phyloP scores from a whole-genome alignment of 352 stramenopile genomes.

The Phytopythium helicoides region DNA sequence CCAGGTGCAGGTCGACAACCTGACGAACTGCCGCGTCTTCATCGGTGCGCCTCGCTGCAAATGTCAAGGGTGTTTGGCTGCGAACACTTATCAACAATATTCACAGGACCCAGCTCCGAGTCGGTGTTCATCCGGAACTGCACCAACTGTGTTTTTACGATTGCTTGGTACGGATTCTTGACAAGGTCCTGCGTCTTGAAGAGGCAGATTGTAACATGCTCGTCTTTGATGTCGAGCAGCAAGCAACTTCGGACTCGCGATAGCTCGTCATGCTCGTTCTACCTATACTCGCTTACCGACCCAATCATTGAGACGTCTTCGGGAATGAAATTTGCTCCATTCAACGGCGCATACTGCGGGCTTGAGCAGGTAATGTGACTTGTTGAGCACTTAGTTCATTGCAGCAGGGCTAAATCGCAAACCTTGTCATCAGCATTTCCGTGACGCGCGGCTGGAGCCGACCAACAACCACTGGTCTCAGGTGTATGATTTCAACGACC shows the following conservation, averaged over 20 bases:
- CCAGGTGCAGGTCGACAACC: slow-evolving; percentile 90
- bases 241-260: slow-evolving; percentile 91
- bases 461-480: slow-evolving; percentile 89
- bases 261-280: slow-evolving; percentile 79
- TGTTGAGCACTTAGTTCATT: background rate
- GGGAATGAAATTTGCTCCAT: slow-evolving; percentile 86
- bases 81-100: background rate
- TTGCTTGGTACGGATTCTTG: slow-evolving; percentile 63
- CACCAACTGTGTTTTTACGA: slow-evolving; percentile 86
- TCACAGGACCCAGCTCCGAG: slow-evolving; percentile 69
- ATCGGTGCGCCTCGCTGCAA: slow-evolving; percentile 41
- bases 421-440: slow-evolving; percentile 52
- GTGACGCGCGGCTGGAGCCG: slow-evolving; percentile 67
- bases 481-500: slow-evolving; percentile 93
- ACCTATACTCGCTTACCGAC: slow-evolving; percentile 89
- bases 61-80: background rate
- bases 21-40: slow-evolving; percentile 85
- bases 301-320: slow-evolving; percentile 91
- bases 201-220: background rate
- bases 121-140: slow-evolving; percentile 91
- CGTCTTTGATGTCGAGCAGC: slow-evolving; percentile 20
- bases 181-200: background rate
- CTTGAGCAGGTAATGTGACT: slow-evolving; percentile 37
- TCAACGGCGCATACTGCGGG: slow-evolving; percentile 83
- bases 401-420: background rate